Base-by-base conservation (phyloP, 1,284 basidiomycete genomes). In the Wallemia mellicola region DNA sequence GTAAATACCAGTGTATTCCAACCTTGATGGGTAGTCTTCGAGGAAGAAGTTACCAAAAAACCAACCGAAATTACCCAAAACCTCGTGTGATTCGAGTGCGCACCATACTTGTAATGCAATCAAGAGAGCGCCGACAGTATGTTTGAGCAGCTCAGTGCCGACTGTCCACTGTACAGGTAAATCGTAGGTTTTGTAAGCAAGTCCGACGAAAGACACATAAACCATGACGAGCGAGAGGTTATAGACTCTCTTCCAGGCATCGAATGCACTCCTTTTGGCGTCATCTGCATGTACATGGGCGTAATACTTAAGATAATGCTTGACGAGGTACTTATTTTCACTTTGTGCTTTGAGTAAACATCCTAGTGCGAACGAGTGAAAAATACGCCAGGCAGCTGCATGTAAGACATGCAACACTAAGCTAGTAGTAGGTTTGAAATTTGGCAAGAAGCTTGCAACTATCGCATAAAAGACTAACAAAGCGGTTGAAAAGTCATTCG, bases 11-110 rank as follows among this genome's bases (percentile, higher is more conserved):
- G 87, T 92, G 69, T 96, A 96, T 63, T 91, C 86, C 7, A 96
- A 74, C 63, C 87, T 80, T 1, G 84, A 74, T 1, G 92, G 88
- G 68, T 87, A 92, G 61, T 74, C 71, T 64, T 88, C 85, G 64
- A 87, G 81, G 76, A 96, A 98, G 72, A 98, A 98, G 71, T 98
- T 92, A 24, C 87, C 87, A 66, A 91, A 95, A 72, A 92, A 88
- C 89, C 89, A 95, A 22, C 89, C 87, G 67, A 94, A 94, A 56
- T 85, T 78, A 3, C 92, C 92, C 0, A 98, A 77, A 19, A 91
- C 92, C 66, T 94, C 83, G 70, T 81, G 95, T 0, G 82, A 86
- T 62, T 89, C 88, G 64, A 78, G 76, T 0, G 86, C 83, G 0
- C 88, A 82, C 92, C 92, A 98, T 28, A 86, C 68, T 66, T 98